Evolutionary conservation across 176 grass and related monocot genomes (phyloP), one percentile per base, ranked within the genome.

Genomic region (Cocos nucifera): DNA sequence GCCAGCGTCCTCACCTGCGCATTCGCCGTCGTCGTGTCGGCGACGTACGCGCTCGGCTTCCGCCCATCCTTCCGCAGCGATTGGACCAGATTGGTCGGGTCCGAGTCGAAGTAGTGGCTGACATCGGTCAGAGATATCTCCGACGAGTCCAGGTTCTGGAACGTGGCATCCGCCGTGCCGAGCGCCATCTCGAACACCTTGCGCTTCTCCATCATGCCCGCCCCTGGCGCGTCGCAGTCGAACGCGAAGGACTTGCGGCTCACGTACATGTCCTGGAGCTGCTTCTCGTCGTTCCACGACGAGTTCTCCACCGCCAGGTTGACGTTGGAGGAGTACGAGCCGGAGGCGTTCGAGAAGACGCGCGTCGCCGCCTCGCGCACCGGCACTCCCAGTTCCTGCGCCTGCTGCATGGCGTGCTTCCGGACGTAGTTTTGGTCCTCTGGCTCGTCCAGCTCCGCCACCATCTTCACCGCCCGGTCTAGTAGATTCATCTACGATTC

Each of bases 101-200:
- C 93, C 0, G 93, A 98, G 51, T 98, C 93, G 22, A 98, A 98
- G 71, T 98, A 98, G 80, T 98, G 93, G 87, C 93, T 98, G 54
- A 98, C 93, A 54, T 98, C 93, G n/a, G 93, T 98, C 18, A 98
- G 66, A 2, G 93, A 98, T 66, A 98, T 98, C 81, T 98, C 93
- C 1, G 93, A 98, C 0, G 93, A 98, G 69, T 98, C 93, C 22
- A 98, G 80, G 81, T 98, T 98, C 57, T 98, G 93, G 79, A 98
- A 98, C 26, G 93, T 98, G 66, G 93, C 87, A 16, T 92, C 93
- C 4, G 93, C 93, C 4, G 93, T 92, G 56, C 81, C 76, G 64
- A 98, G 81, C 49, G 87, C 87, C 54, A 92, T 83, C 73, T 98
- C 93, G 57, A 98, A 98, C 7, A 83, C 79, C 65, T 77, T 82